Base-by-base conservation (phyloP, 139 green algal species). In the Pseudopediastrum boryanum region DNA sequence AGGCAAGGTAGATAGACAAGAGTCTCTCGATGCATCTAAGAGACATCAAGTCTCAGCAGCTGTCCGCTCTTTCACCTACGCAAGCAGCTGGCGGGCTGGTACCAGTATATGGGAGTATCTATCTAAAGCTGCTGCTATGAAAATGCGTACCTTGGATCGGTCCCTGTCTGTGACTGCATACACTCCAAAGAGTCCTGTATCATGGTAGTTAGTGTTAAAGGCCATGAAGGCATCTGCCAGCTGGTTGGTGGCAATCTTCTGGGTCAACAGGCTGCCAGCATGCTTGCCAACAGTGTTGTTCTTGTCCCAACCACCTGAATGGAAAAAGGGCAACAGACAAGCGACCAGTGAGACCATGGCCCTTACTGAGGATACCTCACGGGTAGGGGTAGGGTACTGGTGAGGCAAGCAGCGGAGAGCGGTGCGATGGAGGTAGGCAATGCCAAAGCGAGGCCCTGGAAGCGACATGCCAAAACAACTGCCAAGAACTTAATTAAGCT, bases 181-280 rank as follows among this genome's bases (percentile, higher is more conserved):
- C 61, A 99, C 89, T 64, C 96, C 96, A 83, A 99, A 99, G 54
- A 99, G 88, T 21, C 96, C 96, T 5, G 94, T 93, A 90, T 99
- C 97, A 44, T 95, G 91, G 88, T 99, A 99, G 87, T 93, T 95
- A 62, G 93, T 98, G 93, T 98, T 98, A 90, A 98, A 98, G 33
- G 95, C 91, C 90, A 97, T 98, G 89, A 91, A 97, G 46, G 85
- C 91, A 66, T 98, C 87, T 2, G 87, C 90, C 76, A 99, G 84
- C 35, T 67, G 79, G 83, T 98, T 97, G 36, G 85, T 66, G 3
- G 96, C 91, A 33, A 99, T 79, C 13, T 81, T 84, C 87, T 98
- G 92, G 2, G 92, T 93, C 48, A 99, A 83, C 66, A 84, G 66
- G 71, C 89, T 95, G 69, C 76, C 73, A 58, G 79, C 48, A 73